Evolutionary conservation across 345 rosid species (phyloP), one percentile per base, ranked within the genome.

Genomic region (Gossypium stocksii): DNA sequence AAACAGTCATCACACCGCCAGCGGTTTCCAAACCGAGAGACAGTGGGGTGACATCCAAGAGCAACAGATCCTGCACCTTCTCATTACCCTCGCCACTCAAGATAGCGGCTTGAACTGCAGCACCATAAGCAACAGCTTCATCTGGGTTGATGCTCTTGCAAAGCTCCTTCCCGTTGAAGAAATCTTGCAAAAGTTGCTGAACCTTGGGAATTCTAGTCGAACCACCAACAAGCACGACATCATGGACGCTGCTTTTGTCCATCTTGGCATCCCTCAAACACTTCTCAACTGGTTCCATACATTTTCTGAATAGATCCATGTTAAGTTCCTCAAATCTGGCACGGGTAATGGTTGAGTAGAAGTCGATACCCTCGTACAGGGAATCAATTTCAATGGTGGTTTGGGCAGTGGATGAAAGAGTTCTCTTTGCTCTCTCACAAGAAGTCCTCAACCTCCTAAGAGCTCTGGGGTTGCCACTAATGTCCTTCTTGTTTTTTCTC

Each of bases 91-190:
- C 89, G 59, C 84, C 93, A 0, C 90, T 89, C 82, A 91, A 87
- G 53, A 91, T 91, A 70, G 97, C 97, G 58, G 93, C 92, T 74
- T 91, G 93, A 29, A 91, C 94, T 2, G 92, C 94, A 59, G 97
- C 97, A 83, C 97, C 97, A 44, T 89, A 89, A 14, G 94, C 97
- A 80, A 91, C 94, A 8, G 93, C 97, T 80, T 91, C 97, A 34
- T 91, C 91, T 0, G 93, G 97, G 84, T 91, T 91, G 76, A 89
- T 91, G 67, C 89, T 87, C 81, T 91, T 89, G 87, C 92, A 91
- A 3, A 91, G 89, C 81, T 91, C 97, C 77, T 91, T 91, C 17
- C 93, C 93, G 38, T 91, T 91, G 76, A 91, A 91, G 77, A 89
- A 91, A 43, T 89, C 93, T 48, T 91, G 94, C 49, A 90, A 78